Evolutionary conservation across 176 grass and related monocot species (phyloP), one percentile per base, ranked within the genome.

Genomic region (Bonia amplexicaulis): DNA sequence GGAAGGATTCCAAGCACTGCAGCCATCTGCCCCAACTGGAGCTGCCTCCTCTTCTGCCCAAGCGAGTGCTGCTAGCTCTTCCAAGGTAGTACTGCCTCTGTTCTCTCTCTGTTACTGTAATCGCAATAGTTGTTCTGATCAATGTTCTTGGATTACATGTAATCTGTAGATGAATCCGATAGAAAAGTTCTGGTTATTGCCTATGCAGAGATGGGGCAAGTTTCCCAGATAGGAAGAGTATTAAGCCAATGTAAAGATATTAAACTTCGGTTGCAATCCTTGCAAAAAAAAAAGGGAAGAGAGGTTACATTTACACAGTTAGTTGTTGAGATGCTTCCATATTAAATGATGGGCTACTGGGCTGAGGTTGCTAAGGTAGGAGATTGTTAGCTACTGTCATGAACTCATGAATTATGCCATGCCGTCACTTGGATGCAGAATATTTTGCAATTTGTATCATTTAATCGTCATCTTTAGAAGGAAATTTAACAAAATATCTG

Each of bases 1-100:
- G 1, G 96, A 99, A 27, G 96, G 90, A 22, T 99, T 99, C 78
- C 94, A 99, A 81, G 90, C 91, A 37, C 74, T 99, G 73, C 91
- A 99, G 72, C 84, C 87, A 35, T 79, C 83, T 2, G 69, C 71
- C 5, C 78, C 91, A 9, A 48, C 66, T 1, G 45, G 81, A 29
- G 76, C 78, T 20, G 64, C 86, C 5, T 77, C 82, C 16, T 77
- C 85, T 60, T 61, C 89, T 67, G 71, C 85, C 23, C 69, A 86
- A 58, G 82, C 76, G 6, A 70, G 17, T 44, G 67, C 77, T 23
- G 61, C 84, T 62, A 89, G 77, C 59, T 92, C 96, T 45, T 95
- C 93, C 73, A 92, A 99, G 93, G 91, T 99, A 86, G 15, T 33
- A 13, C 51, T 2, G 8, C 4, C 42, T 22, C 44, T 68, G 26